phyloP scores from a whole-genome alignment of 768 basidiomycete species.

The Trametes elegans region DNA sequence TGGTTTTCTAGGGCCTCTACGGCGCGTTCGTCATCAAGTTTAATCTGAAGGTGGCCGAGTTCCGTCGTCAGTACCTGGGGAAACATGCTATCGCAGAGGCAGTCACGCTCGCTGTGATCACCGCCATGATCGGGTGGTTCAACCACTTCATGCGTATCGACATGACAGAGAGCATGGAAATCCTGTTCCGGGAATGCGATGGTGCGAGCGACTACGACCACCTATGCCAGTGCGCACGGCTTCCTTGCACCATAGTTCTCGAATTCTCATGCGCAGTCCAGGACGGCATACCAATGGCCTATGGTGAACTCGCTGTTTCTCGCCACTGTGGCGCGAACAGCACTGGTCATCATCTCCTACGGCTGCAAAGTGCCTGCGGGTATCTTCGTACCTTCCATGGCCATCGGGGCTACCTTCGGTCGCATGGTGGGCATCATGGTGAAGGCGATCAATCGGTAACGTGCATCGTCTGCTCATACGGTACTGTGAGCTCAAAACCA shows the following conservation, averaged over 20 bases:
- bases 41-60: slow-evolving; percentile 92
- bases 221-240: slow-evolving; percentile 83
- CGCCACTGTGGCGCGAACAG: slow-evolving; percentile 86
- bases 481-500: background rate
- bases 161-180: slow-evolving; percentile 95
- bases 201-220: slow-evolving; percentile 89
- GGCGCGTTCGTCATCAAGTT: slow-evolving; percentile 97
- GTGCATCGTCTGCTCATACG: too few species aligned
- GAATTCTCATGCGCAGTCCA: slow-evolving; percentile 30
- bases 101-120: slow-evolving; percentile 79
- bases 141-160: slow-evolving; percentile 95
- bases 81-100: slow-evolving; percentile 88
- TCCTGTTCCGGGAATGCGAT: slow-evolving; percentile 95
- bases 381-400: slow-evolving; percentile 99
- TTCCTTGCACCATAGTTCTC: background rate
- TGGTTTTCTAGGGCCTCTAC: slow-evolving; percentile 98
- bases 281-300: slow-evolving; percentile 88
- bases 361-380: slow-evolving; percentile 97
- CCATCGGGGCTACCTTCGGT: slow-evolving; percentile 95
- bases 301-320: slow-evolving; percentile 91
- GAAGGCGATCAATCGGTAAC: slow-evolving; percentile 85
- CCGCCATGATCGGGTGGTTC: slow-evolving; percentile 89
- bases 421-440: slow-evolving; percentile 97
- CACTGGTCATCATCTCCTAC: slow-evolving; percentile 88
- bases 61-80: slow-evolving; percentile 86